Evolutionary conservation across 352 stramenopile genomes (phyloP).

Genomic region (Pythium phragmitis): DNA sequence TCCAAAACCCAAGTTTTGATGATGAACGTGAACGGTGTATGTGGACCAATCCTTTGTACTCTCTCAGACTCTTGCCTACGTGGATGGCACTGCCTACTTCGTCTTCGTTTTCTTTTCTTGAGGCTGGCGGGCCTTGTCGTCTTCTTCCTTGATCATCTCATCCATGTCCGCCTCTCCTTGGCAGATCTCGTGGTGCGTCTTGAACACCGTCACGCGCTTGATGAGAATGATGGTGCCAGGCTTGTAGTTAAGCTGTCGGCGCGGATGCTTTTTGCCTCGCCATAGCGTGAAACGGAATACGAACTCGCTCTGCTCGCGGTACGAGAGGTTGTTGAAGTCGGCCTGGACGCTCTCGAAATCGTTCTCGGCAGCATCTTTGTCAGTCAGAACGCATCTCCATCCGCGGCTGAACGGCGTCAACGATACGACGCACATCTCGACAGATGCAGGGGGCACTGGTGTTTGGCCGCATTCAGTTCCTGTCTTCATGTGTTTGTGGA

Average conservation of each 20-base stretch:
- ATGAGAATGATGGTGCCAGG: not conserved
- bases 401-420: not conserved
- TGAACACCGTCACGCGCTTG: not conserved
- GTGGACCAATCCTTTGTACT: too few relatives aligned
- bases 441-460: not conserved
- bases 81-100: too few relatives aligned
- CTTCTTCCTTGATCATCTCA: constrained; percentile 8
- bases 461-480: too few relatives aligned
- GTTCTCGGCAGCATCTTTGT: constrained; percentile 2
- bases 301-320: constrained; percentile 4
- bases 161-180: constrained; percentile 4
- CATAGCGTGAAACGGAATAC: constrained; percentile 7
- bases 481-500: too few relatives aligned
- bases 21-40: not conserved
- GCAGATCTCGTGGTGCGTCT: not conserved
- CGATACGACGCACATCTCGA: constrained; percentile 5
- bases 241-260: not conserved
- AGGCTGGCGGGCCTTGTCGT: too few relatives aligned
- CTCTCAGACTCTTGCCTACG: too few relatives aligned
- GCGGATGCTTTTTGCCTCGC: constrained; percentile 2
- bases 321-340: not conserved
- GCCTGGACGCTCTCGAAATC: not conserved
- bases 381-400: constrained; percentile 1
- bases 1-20: not conserved
- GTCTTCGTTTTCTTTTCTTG: too few relatives aligned